phyloP scores from a whole-genome alignment of 108 stramenopile genomes.

The Mayamaea pseudoterrestris region DNA sequence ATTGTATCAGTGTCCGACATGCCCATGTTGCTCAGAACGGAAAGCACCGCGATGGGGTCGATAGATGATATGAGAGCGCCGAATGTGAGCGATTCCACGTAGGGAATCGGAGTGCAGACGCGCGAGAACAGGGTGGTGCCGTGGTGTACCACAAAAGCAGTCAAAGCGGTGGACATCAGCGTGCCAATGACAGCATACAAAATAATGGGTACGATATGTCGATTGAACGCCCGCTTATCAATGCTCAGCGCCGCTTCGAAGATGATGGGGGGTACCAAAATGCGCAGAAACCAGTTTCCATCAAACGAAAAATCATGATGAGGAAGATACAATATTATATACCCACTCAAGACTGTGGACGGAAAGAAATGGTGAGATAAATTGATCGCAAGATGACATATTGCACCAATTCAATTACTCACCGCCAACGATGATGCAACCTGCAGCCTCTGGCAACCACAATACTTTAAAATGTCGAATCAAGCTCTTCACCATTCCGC shows the following conservation, averaged over 20 bases:
- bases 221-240: conserved; percentile 63
- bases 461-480: conserved; percentile 76
- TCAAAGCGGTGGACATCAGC: conserved; percentile 56
- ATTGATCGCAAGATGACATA: not conserved
- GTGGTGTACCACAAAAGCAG: conserved; percentile 53
- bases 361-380: not conserved
- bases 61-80: conserved; percentile 83
- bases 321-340: conserved; percentile 47
- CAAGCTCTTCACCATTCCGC: conserved; percentile 76
- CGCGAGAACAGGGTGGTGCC: conserved; percentile 28
- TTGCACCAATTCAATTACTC: conserved; percentile 3
- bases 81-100: conserved; percentile 62
- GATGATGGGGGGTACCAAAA: conserved; percentile 86
- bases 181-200: conserved; percentile 76
- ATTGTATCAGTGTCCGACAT: conserved; percentile 64
- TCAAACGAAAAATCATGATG: conserved; percentile 76
- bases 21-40: conserved; percentile 63
- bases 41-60: conserved; percentile 79
- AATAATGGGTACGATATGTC: conserved; percentile 66
- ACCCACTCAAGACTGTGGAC: conserved; percentile 45
- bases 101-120: conserved; percentile 40
- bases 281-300: conserved; percentile 73
- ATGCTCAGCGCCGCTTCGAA: conserved; percentile 82
- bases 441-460: conserved; percentile 78
- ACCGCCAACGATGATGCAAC: conserved; percentile 76